A percentile compares a stretch with the other conserved stretches of the same genome.
These are phyloP conservation scores for Rhodomyrtus psidioides DNA, from an alignment of 441 rosid genomes.

Conservation along the genomic window DNA sequence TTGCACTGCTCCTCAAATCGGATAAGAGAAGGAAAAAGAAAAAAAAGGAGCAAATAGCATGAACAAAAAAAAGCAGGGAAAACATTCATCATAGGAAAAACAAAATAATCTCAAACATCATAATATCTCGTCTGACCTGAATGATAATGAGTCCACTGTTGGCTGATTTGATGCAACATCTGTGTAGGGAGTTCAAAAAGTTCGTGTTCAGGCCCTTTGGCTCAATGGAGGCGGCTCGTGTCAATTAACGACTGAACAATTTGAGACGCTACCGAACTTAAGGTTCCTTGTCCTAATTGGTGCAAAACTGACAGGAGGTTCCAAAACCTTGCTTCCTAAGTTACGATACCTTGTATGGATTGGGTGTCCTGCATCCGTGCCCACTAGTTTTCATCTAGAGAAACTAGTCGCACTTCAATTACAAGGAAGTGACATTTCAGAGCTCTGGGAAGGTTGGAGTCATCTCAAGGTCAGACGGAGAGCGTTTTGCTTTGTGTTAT, in stretches of 20 bases:
- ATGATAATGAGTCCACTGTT: not conserved
- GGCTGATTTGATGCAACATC: not conserved
- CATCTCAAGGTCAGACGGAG: not conserved
- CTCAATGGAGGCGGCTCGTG: rapidly evolving
- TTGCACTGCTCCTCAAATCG: no score
- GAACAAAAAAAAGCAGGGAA: no score
- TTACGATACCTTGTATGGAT: not conserved
- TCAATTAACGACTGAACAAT: not conserved
- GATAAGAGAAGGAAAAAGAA: not conserved
- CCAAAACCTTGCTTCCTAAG: not conserved
- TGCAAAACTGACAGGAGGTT: not conserved
- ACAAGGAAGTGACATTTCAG: not conserved
- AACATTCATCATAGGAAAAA: no score
- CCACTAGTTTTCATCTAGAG: not conserved
- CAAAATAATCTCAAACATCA: no score
- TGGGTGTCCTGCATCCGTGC: no score
- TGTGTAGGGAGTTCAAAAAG: not conserved
- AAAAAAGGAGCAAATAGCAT: no score
- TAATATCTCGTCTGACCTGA: not conserved
- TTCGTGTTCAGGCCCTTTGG: not conserved
- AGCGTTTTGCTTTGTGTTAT: not conserved
- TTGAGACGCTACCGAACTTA: not conserved
- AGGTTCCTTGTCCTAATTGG: not conserved
- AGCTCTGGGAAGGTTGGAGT: not conserved
- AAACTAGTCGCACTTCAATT: not conserved